Conservation (phyloP, 371 early-diverging fungal species). For the Conidiobolus incongruus region DNA sequence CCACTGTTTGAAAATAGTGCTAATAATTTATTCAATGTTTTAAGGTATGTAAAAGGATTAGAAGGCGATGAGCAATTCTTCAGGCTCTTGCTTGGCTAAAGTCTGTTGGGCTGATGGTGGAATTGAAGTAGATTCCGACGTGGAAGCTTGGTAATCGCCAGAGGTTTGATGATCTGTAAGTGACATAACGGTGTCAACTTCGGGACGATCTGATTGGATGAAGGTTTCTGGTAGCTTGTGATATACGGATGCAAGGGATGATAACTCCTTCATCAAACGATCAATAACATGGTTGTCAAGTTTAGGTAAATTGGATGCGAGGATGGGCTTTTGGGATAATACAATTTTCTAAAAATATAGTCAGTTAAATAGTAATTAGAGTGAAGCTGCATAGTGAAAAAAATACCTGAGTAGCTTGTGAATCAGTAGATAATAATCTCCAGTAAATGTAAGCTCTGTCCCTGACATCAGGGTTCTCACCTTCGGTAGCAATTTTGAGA, state of each 20-base stretch:
- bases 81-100: slow-evolving; percentile 2
- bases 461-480: slow-evolving; percentile 86
- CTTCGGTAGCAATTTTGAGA: slow-evolving; percentile 69
- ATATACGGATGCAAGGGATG: slow-evolving; percentile 77
- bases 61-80: slow-evolving; percentile 5
- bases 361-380: neutral
- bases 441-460: slow-evolving; percentile 93
- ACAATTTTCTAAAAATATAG: slow-evolving; percentile 1
- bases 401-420: slow-evolving; percentile 52
- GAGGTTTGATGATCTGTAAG: neutral
- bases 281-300: slow-evolving; percentile 8
- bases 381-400: neutral
- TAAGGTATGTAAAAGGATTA: neutral
- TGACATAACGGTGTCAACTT: slow-evolving; percentile 4
- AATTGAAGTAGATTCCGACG: neutral
- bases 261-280: slow-evolving; percentile 64
- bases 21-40: too few species aligned
- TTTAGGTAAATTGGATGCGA: neutral
- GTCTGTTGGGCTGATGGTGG: neutral
- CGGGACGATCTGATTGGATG: slow-evolving; percentile 11
- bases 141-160: neutral
- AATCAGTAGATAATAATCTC: slow-evolving; percentile 84
- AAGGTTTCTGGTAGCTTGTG: slow-evolving; percentile 73
- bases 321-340: neutral
- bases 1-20: too few species aligned